Base-by-base conservation (phyloP, 495 filamentous ascomycete species). In the Viridothelium virens region DNA sequence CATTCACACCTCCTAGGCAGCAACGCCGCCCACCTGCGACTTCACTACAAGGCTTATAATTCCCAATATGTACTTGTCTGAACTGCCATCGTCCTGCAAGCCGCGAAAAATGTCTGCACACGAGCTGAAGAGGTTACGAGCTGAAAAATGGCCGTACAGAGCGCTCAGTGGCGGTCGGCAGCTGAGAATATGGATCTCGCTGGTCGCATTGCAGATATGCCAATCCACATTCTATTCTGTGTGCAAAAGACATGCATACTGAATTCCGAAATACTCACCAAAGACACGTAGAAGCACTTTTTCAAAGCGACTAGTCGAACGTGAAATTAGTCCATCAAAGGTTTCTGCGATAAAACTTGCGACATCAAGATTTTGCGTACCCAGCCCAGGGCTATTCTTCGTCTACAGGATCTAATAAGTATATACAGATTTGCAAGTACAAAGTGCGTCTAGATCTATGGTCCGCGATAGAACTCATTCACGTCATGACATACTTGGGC, bases 401-500 rank as follows among this genome's bases (percentile, higher is more conserved):
- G 25, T 25, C 25, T 25, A 25, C 25, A 25, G 25, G 25, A 1
- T 25, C 25, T 25, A 25, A 25, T 25, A 25, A 25, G 25, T 53
- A 53, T 59, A 7, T 59, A 59, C 53, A 59, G 5, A 53, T 18
- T 18, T 25, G 25, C 25, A 25, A 25, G 25, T 25, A 25, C 25
- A 25, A 25, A 25, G 25, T 59, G 11, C 53, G 11, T 16, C 18
- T 14, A 16, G 11, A 46, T 36, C 38, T 9, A n/a, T 63, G 25
- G 33, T 34, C 14, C 53, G 11, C 31, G 36, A 53, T 11, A 37
- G 31, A 25, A 38, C 10, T 14, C 11, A 53, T 66, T 73, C 68
- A 96, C 36, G 94, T 97, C 88, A 95, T 88, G 72, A 89, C 88
- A 75, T 98, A 98, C 75, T 97, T 97, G 3, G 94, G 94, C 1